These are phyloP conservation scores for Rhynchospora breviuscula DNA, from an alignment of 176 grass and related monocot species.

Conservation along the genomic window DNA sequence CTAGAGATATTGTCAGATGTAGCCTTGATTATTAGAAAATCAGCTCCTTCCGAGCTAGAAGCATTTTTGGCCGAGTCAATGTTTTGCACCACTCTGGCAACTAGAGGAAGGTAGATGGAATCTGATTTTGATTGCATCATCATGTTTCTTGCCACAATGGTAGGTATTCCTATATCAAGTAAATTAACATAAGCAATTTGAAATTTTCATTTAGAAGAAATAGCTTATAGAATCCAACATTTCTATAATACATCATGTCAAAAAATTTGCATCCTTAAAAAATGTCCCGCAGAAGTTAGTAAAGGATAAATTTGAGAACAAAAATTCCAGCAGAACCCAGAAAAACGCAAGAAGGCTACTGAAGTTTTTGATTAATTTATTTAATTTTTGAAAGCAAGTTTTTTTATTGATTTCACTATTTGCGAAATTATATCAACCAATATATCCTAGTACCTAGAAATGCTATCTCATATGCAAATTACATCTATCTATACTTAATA, in stretches of 20 bases:
- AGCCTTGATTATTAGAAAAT: slow-evolving; percentile 78
- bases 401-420: too few species aligned
- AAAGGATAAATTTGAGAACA: neutral
- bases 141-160: slow-evolving; percentile 90
- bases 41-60: slow-evolving; percentile 75
- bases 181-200: neutral
- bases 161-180: slow-evolving; percentile 73
- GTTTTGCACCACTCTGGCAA: slow-evolving; percentile 68
- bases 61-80: slow-evolving; percentile 57
- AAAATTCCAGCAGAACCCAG: neutral
- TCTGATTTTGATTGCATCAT: slow-evolving; percentile 96
- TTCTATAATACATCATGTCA: neutral
- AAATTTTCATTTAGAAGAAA: neutral
- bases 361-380: too few species aligned
- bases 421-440: too few species aligned
- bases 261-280: neutral
- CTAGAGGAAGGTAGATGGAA: slow-evolving; percentile 88
- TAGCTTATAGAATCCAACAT: neutral
- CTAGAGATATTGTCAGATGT: slow-evolving; percentile 23
- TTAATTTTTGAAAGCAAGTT: too few species aligned
- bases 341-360: neutral
- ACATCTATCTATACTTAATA: neutral
- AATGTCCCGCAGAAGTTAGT: neutral
- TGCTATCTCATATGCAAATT: too few species aligned
- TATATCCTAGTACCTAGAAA: too few species aligned